Evolutionary conservation across 345 rosid species (phyloP).

Genomic region (Aethionema arabicum): DNA sequence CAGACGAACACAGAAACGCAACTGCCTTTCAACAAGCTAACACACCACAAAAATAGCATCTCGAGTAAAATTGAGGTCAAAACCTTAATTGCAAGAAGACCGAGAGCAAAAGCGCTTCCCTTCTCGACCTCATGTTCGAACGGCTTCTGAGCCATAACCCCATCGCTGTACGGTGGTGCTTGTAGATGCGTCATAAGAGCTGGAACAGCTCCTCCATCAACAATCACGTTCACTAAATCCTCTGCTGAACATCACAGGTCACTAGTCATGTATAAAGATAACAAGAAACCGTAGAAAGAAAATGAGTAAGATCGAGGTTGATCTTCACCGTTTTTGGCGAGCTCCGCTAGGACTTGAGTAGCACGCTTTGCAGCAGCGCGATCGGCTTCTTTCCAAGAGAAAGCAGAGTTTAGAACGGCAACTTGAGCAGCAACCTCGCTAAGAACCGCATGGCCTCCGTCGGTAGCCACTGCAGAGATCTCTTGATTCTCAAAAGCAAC

Average conservation of each 20-base stretch:
- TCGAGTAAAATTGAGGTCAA: not conserved
- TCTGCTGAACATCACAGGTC: constrained; percentile 50
- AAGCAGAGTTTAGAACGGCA: constrained; percentile 57
- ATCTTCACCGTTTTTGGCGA: constrained; percentile 84
- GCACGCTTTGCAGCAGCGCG: constrained; percentile 96
- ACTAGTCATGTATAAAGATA: constrained; percentile 26
- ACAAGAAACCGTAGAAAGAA: constrained; percentile 22
- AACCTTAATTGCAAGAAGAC: constrained; percentile 97
- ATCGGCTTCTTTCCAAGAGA: constrained; percentile 90
- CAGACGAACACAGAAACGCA: constrained; percentile 3
- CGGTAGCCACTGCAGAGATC: constrained; percentile 61
- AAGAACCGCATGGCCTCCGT: constrained; percentile 59
- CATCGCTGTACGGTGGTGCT: constrained; percentile 64
- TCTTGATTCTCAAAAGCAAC: constrained; percentile 46
- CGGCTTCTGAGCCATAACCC: constrained; percentile 53
- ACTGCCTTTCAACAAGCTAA: constrained; percentile 17
- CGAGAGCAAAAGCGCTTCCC: constrained; percentile 95
- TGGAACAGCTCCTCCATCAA: constrained; percentile 95
- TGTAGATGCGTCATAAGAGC: constrained; percentile 90
- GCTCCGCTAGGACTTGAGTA: constrained; percentile 94
- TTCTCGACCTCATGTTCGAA: constrained; percentile 98
- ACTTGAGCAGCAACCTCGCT: constrained; percentile 74
- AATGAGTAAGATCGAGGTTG: constrained; percentile 35
- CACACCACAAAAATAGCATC: not conserved
- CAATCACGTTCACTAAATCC: constrained; percentile 92